phyloP scores from a whole-genome alignment of 2,329 filamentous ascomycete species.

The Clarireedia sp. region DNA sequence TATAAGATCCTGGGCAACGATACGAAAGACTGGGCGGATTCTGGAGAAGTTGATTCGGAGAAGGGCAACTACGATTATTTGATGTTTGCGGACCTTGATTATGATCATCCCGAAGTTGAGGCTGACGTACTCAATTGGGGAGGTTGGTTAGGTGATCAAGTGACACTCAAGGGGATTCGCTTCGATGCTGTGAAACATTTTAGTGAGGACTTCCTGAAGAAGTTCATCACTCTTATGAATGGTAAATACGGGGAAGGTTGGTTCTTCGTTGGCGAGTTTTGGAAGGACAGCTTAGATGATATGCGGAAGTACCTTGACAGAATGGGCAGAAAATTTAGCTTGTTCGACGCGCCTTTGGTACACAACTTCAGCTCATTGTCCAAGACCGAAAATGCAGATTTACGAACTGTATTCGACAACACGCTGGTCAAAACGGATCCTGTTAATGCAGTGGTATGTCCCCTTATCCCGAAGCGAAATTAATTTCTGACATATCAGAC shows the following conservation, averaged over 20 bases:
- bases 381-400: conserved; percentile 46
- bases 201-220: conserved; percentile 55
- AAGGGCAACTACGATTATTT: conserved; percentile 64
- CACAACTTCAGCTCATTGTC: conserved; percentile 58
- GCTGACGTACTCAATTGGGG: conserved; percentile 60
- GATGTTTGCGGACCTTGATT: conserved; percentile 67
- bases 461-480: too few species aligned
- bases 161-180: conserved; percentile 57
- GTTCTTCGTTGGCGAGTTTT: conserved; percentile 65
- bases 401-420: conserved; percentile 54
- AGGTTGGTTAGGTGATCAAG: conserved; percentile 53
- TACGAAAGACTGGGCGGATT: conserved; percentile 55
- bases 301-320: conserved; percentile 49
- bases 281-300: conserved; percentile 49
- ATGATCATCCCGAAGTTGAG: conserved; percentile 53
- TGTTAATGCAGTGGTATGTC: conserved; percentile 47
- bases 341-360: conserved; percentile 63
- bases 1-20: conserved; percentile 55
- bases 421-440: conserved; percentile 49
- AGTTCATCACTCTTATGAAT: conserved; percentile 54
- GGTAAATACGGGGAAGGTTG: conserved; percentile 42
- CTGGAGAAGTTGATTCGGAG: conserved; percentile 49
- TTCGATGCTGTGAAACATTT: conserved; percentile 70
- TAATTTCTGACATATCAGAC: conserved; percentile 35
- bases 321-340: conserved; percentile 49